phyloP scores from a whole-genome alignment of 495 filamentous ascomycete species.

The Chaetomium tenue region DNA sequence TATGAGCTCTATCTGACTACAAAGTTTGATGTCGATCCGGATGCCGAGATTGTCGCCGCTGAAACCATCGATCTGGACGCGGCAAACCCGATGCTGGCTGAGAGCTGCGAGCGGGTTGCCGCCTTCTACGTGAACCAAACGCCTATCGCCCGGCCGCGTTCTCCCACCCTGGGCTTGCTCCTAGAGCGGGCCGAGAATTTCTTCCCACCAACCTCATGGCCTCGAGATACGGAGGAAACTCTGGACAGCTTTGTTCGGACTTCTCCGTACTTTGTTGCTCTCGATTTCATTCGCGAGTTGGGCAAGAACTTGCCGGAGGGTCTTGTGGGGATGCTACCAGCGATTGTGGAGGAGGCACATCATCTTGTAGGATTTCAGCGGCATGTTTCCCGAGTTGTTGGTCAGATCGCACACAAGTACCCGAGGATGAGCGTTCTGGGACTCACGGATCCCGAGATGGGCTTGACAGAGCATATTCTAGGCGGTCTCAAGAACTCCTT shows the following conservation, averaged over 20 bases:
- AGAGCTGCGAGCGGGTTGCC: slow-evolving; percentile 42
- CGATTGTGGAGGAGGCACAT: slow-evolving; percentile 33
- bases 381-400: slow-evolving; percentile 38
- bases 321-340: slow-evolving; percentile 28
- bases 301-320: slow-evolving; percentile 31
- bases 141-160: not conserved
- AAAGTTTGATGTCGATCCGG: slow-evolving; percentile 41
- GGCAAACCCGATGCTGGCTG: slow-evolving; percentile 30
- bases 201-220: slow-evolving; percentile 25
- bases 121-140: slow-evolving; percentile 30
- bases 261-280: slow-evolving; percentile 35
- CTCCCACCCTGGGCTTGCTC: not conserved
- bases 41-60: slow-evolving; percentile 37
- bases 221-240: slow-evolving; percentile 33
- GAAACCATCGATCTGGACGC: not conserved
- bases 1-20: slow-evolving; percentile 47
- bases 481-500: slow-evolving; percentile 38
- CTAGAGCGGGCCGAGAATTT: not conserved
- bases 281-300: slow-evolving; percentile 33
- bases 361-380: slow-evolving; percentile 34
- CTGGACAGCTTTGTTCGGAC: slow-evolving; percentile 35
- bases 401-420: slow-evolving; percentile 45
- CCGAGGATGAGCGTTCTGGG: slow-evolving; percentile 45
- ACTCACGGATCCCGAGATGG: slow-evolving; percentile 32
- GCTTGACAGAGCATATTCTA: slow-evolving; percentile 35